Base-by-base conservation (phyloP, 148 eudicot genomes). In the Cornus kousa region DNA sequence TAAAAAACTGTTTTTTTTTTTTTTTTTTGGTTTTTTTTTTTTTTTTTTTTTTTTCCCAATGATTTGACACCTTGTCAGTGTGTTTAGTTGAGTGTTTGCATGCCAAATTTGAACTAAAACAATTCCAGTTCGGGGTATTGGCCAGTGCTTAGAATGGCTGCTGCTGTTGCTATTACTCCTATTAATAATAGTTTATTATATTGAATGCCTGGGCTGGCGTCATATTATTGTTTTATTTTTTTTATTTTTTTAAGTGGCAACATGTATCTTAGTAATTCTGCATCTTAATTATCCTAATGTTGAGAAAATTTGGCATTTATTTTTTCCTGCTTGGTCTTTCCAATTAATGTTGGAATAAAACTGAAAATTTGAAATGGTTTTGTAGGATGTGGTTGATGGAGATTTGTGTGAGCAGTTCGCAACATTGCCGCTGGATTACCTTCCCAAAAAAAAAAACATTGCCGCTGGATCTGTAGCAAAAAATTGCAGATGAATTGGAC, bases 371-470 rank as follows among this genome's bases (percentile, higher is more conserved):
- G 43, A 48, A 37, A 9, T 83, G 39, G 43, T 80, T 62, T 80
- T 87, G 88, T 87, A 94, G 99, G 99, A 96, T 85, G 99, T 96
- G 83, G 90, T 96, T 73, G 99, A 96, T 83, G 99, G 99, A 37
- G 99, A 96, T 83, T 86, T 96, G 37, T 96, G 99, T 48, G 99
- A 96, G 84, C 99, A 96, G 77, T 96, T 88, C 75, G 98, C 99
- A 6, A 88, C 99, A 16, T 84, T 96, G 75, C 98, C 99, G n/a
- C 77, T 96, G 89, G 99, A 96, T 81, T n/a, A n/a, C n/a, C n/a
- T n/a, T n/a, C n/a, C n/a, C n/a, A n/a, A n/a, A n/a, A n/a, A n/a
- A n/a, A n/a, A n/a, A n/a, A n/a, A n/a, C n/a, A n/a, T n/a, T n/a
- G n/a, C n/a, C n/a, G n/a, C n/a, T n/a, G n/a, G n/a, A n/a, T n/a